Percentiles rank a stretch among this genome's conserved stretches.
phyloP scores from a whole-genome alignment of 208 protist species.

The Leishmania tarentolae region DNA sequence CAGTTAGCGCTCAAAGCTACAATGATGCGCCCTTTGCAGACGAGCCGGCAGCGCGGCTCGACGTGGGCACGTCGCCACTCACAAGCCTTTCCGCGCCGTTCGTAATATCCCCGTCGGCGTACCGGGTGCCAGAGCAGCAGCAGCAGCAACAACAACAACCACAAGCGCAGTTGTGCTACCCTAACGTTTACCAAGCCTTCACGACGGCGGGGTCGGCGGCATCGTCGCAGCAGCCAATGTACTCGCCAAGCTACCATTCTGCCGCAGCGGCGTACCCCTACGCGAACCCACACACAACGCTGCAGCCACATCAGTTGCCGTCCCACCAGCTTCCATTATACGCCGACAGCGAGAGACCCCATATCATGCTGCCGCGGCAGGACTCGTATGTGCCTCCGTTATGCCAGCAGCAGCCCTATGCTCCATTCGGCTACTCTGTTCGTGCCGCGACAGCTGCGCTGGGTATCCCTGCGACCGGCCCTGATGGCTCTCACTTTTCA shows the following conservation, averaged over 20 bases:
- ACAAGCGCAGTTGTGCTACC: neutral
- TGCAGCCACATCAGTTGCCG: neutral
- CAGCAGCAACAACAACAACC: neutral
- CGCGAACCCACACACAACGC: neutral
- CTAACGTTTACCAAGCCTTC: constrained; percentile 2
- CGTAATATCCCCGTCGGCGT: constrained; percentile 23
- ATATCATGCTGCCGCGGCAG: neutral
- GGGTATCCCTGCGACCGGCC: neutral
- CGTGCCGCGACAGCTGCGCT: constrained; percentile 1
- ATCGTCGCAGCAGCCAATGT: neutral
- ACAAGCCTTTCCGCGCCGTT: neutral
- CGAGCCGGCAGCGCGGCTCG: constrained; percentile 4
- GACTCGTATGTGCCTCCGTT: neutral
- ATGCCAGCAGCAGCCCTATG: neutral
- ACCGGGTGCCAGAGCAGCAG: constrained; percentile 7
- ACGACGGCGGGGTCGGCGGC: neutral
- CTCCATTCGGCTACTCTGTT: constrained; percentile 6
- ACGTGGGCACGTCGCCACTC: constrained; percentile 20
- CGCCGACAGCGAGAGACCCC: neutral
- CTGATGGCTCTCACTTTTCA: neutral
- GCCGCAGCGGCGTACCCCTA: constrained; percentile 1
- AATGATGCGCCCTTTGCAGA: neutral
- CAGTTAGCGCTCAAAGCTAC: neutral
- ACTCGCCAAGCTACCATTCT: neutral
- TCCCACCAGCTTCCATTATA: neutral